These are phyloP conservation scores for Candida chauliodis DNA, from an alignment of 805 yeast species.

Conservation along the genomic window DNA sequence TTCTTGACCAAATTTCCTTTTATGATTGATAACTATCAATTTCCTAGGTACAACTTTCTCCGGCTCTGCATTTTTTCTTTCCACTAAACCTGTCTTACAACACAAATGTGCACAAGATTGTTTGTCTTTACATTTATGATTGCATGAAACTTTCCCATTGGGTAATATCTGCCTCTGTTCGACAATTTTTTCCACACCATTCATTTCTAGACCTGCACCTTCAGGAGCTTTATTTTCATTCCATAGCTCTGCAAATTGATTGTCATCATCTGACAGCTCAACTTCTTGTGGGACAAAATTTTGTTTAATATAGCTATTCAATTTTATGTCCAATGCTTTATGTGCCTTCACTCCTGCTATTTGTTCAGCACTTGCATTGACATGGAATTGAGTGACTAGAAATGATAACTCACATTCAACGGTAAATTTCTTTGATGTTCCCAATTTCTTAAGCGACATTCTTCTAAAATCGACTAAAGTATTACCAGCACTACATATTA, in stretches of 20 bases:
- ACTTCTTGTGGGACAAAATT: conserved; percentile 1
- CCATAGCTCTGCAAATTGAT: conserved; percentile 5
- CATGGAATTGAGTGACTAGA: conserved; percentile 19
- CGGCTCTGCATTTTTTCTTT: neutral
- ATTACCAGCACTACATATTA: conserved; percentile 22
- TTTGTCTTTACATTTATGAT: conserved; percentile 41
- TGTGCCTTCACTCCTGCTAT: conserved; percentile 25
- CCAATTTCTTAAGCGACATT: conserved; percentile 23
- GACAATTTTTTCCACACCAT: too few species aligned
- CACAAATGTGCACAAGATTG: conserved; percentile 43
- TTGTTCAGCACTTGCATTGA: conserved; percentile 36
- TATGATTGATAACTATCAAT: too few species aligned
- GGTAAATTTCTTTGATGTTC: conserved; percentile 20
- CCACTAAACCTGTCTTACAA: conserved; percentile 40
- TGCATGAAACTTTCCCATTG: conserved; percentile 36
- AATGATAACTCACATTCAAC: conserved; percentile 18
- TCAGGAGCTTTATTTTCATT: neutral
- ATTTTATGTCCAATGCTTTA: neutral
- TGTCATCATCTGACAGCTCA: conserved; percentile 5
- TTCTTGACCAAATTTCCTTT: too few species aligned
- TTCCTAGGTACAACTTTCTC: too few species aligned
- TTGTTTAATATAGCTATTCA: neutral
- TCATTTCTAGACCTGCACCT: neutral
- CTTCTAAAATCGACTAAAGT: conserved; percentile 44
- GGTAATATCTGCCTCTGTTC: conserved; percentile 6